These are phyloP conservation scores for Taphrina deformans DNA, from an alignment of 1,139 yeast species.

Conservation along the genomic window DNA sequence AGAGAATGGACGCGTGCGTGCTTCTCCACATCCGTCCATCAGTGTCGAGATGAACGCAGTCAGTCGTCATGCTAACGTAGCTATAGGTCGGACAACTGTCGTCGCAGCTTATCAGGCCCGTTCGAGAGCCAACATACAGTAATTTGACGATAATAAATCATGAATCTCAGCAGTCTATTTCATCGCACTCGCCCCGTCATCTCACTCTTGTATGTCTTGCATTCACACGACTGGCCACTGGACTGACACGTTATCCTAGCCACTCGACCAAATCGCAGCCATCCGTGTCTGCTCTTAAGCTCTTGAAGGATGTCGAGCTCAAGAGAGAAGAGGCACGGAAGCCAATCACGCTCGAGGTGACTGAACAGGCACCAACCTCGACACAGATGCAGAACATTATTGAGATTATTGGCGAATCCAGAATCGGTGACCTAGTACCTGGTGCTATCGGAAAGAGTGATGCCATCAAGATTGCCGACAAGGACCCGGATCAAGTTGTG, in stretches of 20 bases:
- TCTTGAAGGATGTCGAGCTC: constrained; percentile 25
- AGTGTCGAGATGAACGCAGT: too few relatives aligned
- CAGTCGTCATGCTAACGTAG: too few relatives aligned
- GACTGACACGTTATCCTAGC: neutral
- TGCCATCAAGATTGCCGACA: constrained; percentile 17
- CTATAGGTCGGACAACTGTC: too few relatives aligned
- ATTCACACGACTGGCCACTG: neutral
- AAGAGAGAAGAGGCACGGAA: constrained; percentile 8
- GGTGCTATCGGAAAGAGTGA: constrained; percentile 19
- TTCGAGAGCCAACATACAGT: neutral
- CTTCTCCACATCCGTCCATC: neutral
- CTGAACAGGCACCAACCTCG: constrained; percentile 26
- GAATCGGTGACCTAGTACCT: constrained; percentile 20
- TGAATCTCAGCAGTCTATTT: constrained; percentile 23
- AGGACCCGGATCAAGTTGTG: neutral
- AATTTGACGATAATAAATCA: too few relatives aligned
- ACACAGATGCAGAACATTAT: constrained; percentile 24
- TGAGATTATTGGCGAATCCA: constrained; percentile 16
- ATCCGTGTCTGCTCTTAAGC: constrained; percentile 16
- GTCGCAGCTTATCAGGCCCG: too few relatives aligned
- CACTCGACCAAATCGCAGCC: constrained; percentile 19
- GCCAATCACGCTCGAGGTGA: constrained; percentile 24
- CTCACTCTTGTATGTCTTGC: constrained; percentile 19
- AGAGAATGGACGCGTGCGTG: neutral
- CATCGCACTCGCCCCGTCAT: constrained; percentile 20